Percentiles rank a stretch among this genome's conserved stretches.
Conservation (phyloP, 306 rosid genomes). For the Rubus idaeus region DNA sequence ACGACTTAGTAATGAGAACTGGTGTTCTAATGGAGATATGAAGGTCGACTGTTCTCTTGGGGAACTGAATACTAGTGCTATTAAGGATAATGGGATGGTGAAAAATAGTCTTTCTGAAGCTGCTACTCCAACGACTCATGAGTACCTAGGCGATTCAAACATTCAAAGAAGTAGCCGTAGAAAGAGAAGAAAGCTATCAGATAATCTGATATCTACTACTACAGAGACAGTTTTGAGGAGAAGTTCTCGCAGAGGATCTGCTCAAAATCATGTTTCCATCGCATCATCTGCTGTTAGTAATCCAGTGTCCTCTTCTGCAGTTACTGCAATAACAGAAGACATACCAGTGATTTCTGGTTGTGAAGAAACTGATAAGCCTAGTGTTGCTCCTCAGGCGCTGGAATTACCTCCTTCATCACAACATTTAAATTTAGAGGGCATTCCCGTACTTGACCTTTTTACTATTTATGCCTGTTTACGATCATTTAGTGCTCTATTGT, state of each 20-base stretch:
- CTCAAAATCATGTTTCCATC: slow-evolving; percentile 36
- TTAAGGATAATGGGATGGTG: slow-evolving; percentile 34
- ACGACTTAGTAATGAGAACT: slow-evolving; percentile 31
- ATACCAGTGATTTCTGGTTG: slow-evolving; percentile 35
- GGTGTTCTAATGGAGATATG: slow-evolving; percentile 32
- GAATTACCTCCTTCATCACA: slow-evolving; percentile 83
- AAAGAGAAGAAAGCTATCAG: slow-evolving; percentile 61
- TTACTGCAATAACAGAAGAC: slow-evolving; percentile 64
- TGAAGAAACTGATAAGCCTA: slow-evolving; percentile 47
- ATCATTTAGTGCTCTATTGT: slow-evolving; percentile 81
- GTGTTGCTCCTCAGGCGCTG: slow-evolving; percentile 43
- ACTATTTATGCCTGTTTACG: slow-evolving; percentile 80
- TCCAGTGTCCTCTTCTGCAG: slow-evolving; percentile 44
- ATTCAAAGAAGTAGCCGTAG: slow-evolving; percentile 44
- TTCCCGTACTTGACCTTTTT: slow-evolving; percentile 83
- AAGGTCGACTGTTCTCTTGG: slow-evolving; percentile 29
- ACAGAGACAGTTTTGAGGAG: slow-evolving; percentile 76
- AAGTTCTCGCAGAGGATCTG: slow-evolving; percentile 85
- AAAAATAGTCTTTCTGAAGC: slow-evolving; percentile 51
- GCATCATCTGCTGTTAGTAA: slow-evolving; percentile 36
- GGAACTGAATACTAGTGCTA: slow-evolving; percentile 30
- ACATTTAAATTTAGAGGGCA: slow-evolving; percentile 60
- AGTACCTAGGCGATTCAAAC: slow-evolving; percentile 36
- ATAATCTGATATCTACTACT: slow-evolving; percentile 34
- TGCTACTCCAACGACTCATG: slow-evolving; percentile 36